Evolutionary conservation across 495 filamentous ascomycete species (phyloP), one percentile per base, ranked within the genome.

Genomic region (Penicillium soppii): DNA sequence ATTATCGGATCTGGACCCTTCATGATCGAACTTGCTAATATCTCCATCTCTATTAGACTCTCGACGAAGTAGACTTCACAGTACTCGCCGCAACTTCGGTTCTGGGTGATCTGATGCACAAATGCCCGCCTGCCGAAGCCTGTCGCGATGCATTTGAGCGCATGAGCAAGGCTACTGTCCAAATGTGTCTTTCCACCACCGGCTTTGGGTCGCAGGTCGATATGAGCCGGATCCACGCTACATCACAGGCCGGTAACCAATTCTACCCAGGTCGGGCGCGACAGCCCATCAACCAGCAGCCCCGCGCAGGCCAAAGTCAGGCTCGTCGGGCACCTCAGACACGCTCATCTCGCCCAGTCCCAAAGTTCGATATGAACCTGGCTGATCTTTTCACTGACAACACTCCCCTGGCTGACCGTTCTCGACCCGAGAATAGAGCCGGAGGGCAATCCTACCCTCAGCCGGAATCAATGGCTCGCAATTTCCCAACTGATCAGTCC

Each of bases 21-120:
- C 51, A 8, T n/a, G n/a, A n/a, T n/a, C n/a, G n/a, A n/a, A n/a
- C n/a, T n/a, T n/a, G n/a, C n/a, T n/a, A n/a, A n/a, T n/a, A n/a
- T n/a, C n/a, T n/a, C n/a, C n/a, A n/a, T n/a, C n/a, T 21, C 22
- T 4, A 50, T 9, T 57, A 94, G 88, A 86, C 89, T 5, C 85
- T 96, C 69, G 92, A 97, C 56, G 92, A 97, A 62, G 90, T 97
- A 16, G 92, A 97, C 61, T 95, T 95, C 62, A 96, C 92, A 8
- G 88, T 97, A 17, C 80, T 96, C 43, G 90, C 92, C n/a, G 92
- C 91, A 19, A 96, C 87, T 15, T 96, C 92, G n/a, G 87, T 91
- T 4, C 73, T 91, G 2, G 80, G 79, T 7, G 88, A 91, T 60
- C 65, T 91, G 41, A 86, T 87, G 52, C 82, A 86, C 46, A 88